Conservation (phyloP, 1,139 yeast species). For the Kodamaea ohmeri region DNA sequence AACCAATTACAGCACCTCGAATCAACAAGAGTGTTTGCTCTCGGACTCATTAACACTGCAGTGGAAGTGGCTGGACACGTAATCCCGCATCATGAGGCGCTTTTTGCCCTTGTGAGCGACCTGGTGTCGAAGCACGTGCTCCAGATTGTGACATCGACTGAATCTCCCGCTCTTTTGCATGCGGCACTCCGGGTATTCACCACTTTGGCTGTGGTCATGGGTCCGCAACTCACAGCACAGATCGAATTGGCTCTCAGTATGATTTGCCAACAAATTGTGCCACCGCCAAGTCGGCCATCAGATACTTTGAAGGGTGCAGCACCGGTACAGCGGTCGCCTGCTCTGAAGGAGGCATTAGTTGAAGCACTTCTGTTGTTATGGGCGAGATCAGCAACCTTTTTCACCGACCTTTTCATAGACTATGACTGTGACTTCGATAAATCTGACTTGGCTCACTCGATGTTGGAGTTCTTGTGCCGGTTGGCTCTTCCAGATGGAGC, state of each 20-base stretch:
- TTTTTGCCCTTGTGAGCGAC: conserved; percentile 69
- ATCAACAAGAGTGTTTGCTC: conserved; percentile 78
- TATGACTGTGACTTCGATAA: conserved; percentile 92
- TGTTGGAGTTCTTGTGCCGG: conserved; percentile 69
- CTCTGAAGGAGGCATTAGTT: conserved; percentile 70
- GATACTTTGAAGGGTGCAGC: conserved; percentile 18
- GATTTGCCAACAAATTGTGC: conserved; percentile 54
- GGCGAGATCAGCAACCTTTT: conserved; percentile 79
- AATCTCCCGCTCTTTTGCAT: conserved; percentile 65
- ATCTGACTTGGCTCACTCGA: conserved; percentile 69
- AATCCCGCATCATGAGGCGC: conserved; percentile 62
- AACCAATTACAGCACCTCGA: conserved; percentile 86
- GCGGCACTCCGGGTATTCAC: conserved; percentile 75
- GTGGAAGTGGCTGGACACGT: conserved; percentile 77
- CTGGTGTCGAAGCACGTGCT: conserved; percentile 80
- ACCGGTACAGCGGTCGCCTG: conserved; percentile 29
- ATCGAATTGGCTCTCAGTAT: conserved; percentile 63
- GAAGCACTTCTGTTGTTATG: conserved; percentile 83
- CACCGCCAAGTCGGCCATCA: conserved; percentile 27
- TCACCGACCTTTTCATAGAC: conserved; percentile 72
- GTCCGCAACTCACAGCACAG: conserved; percentile 59
- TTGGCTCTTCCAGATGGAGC: conserved; percentile 83
- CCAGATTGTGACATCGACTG: conserved; percentile 71
- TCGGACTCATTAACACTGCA: conserved; percentile 71
- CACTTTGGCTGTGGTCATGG: conserved; percentile 60